Evolutionary conservation across 257 asterid species (phyloP).

Genomic region (Solanum commersonii): DNA sequence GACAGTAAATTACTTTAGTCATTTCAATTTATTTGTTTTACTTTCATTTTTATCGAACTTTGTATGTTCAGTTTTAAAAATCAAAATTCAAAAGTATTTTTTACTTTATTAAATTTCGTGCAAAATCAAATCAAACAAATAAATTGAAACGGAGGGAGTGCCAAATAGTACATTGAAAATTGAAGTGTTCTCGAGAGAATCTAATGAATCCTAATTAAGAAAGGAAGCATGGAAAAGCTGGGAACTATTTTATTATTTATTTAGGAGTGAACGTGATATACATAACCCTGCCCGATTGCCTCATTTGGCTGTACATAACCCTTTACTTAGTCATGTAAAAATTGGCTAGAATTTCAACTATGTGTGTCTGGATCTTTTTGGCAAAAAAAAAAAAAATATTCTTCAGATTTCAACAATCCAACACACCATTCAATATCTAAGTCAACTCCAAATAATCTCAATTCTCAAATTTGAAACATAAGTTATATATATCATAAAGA

Average conservation of each 20-base stretch:
- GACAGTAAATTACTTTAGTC: fast-evolving
- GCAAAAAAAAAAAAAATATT: background rate
- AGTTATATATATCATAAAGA: background rate
- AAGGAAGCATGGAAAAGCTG: background rate
- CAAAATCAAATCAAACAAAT: no score
- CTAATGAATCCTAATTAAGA: background rate
- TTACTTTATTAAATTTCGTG: no score
- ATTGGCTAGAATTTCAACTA: background rate
- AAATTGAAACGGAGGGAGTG: background rate
- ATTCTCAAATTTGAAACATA: background rate
- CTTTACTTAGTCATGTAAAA: background rate
- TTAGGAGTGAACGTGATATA: background rate
- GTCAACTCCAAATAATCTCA: background rate
- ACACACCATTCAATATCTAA: background rate
- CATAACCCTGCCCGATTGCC: background rate
- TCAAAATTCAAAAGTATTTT: no score
- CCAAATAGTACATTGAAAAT: background rate
- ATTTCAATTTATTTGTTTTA: no score
- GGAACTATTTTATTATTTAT: background rate
- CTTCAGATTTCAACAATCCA: background rate
- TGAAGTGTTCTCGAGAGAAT: background rate
- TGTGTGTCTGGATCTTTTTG: background rate
- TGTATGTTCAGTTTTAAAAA: no score
- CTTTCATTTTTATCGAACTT: no score
- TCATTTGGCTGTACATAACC: background rate